These are phyloP conservation scores for Pseudovirgaria hyperparasitica DNA, from an alignment of 2,329 filamentous ascomycete genomes.

Conservation along the genomic window DNA sequence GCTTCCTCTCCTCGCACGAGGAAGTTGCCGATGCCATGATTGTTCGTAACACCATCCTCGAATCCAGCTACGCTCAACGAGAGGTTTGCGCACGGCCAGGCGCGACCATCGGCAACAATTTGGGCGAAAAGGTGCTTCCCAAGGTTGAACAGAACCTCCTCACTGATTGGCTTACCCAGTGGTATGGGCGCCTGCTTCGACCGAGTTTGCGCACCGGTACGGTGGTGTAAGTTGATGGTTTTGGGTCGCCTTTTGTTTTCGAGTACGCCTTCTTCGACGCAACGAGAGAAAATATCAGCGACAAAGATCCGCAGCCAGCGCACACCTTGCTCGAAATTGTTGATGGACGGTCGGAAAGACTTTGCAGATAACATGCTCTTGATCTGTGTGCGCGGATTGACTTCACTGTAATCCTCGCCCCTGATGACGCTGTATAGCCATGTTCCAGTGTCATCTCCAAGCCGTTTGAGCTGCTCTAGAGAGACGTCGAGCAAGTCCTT, in stretches of 20 bases:
- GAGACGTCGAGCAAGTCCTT: slow-evolving; percentile 61
- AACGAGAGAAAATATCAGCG: slow-evolving; percentile 77
- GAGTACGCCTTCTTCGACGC: slow-evolving; percentile 81
- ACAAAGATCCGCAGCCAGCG: slow-evolving; percentile 86
- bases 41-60: slow-evolving; percentile 73
- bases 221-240: slow-evolving; percentile 73
- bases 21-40: slow-evolving; percentile 76
- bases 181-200: slow-evolving; percentile 70
- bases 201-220: slow-evolving; percentile 58
- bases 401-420: slow-evolving; percentile 75
- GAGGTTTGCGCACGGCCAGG: slow-evolving; percentile 87
- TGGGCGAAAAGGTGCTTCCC: slow-evolving; percentile 67
- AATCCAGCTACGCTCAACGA: slow-evolving; percentile 85
- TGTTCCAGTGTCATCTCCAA: slow-evolving; percentile 71
- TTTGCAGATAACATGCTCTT: slow-evolving; percentile 97
- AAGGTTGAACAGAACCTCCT: slow-evolving; percentile 59
- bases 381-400: slow-evolving; percentile 83
- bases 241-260: slow-evolving; percentile 80
- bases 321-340: slow-evolving; percentile 60
- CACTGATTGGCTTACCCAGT: slow-evolving; percentile 58
- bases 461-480: slow-evolving; percentile 60
- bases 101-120: slow-evolving; percentile 61
- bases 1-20: slow-evolving; percentile 55
- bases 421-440: slow-evolving; percentile 81
- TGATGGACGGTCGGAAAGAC: slow-evolving; percentile 78